Percentiles rank a stretch among this genome's conserved stretches.
Conservation (phyloP, 2,329 filamentous ascomycete species). For the Arthrobotrys musiformis region DNA sequence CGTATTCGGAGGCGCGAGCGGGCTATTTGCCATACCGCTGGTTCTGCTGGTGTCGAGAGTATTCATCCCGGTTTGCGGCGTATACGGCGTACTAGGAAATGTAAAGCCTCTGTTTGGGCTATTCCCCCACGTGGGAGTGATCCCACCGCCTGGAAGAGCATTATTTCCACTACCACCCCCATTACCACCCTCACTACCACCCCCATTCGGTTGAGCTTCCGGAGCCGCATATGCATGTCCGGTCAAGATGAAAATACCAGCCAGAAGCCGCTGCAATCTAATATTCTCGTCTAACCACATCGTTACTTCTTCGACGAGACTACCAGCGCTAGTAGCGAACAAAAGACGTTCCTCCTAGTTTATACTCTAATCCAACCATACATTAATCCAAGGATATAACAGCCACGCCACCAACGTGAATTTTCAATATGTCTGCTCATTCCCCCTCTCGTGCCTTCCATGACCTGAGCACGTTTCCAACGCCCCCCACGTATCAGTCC, state of each 20-base stretch:
- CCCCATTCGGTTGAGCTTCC: background rate
- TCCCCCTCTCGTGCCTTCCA: background rate
- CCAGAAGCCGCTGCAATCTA: background rate
- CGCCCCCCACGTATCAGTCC: background rate
- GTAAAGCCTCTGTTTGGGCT: background rate
- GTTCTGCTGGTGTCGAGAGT: background rate
- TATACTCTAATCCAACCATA: no score
- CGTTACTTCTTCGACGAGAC: background rate
- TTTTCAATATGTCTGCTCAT: background rate
- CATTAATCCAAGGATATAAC: background rate
- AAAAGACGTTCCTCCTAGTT: background rate
- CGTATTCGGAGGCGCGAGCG: background rate
- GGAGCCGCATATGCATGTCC: background rate
- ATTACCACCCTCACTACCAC: background rate
- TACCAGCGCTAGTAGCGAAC: background rate
- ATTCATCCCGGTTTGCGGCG: background rate
- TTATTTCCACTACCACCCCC: background rate
- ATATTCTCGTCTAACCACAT: background rate
- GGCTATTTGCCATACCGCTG: background rate
- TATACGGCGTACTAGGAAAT: background rate
- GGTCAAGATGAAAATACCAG: background rate
- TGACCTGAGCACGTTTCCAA: conserved; percentile 3
- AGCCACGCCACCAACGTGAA: background rate
- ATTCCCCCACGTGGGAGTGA: background rate
- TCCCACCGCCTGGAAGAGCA: background rate